Evolutionary conservation across 1,284 basidiomycete species (phyloP), one percentile per base, ranked within the genome.

Genomic region (Heliocybe sulcata): DNA sequence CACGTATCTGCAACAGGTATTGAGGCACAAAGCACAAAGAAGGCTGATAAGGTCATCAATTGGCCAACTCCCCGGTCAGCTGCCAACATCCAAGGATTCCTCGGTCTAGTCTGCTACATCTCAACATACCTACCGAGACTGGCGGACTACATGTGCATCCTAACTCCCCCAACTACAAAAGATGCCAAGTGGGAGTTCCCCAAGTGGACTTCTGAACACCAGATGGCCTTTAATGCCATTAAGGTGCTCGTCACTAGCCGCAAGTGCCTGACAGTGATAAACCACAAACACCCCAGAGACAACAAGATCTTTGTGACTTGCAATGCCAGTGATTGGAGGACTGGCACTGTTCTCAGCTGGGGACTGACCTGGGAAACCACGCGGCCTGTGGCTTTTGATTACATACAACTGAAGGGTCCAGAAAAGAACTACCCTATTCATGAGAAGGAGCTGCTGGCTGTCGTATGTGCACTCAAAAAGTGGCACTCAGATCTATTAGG

Each of bases 31-130:
- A 50, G 60, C 0, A 6, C 22, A 4, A 74, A 76, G 56, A 74
- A 76, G 56, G 56, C 67, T 1, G 62, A 69, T 1, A 50, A 59
- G 1, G 65, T 77, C 2, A 23, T 64, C 0, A 50, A 69, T 4
- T 80, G 73, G 76, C 68, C 67, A 0, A 26, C 11, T 0, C 71
- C 71, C 0, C 53, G 35, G 0, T 62, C 58, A 0, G 59, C 69
- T 0, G 63, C 57, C 0, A 64, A 74, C 10, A 66, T 74, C 0
- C 56, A 60, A 0, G 53, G 63, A 0, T 78, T 76, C 56, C 57
- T 79, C 0, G 74, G 75, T 0, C 58, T 77, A 0, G 66, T 72
- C 0, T 55, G 68, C 0, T 79, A 72, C 52, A 55, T 77, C 3
- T 58, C 63, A 0, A 49, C 60, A 1, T 75, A 72, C 55, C 64